A percentile compares a stretch with the other conserved stretches of the same genome.
phyloP scores from a whole-genome alignment of 768 basidiomycete genomes.

The Psilocybe cubensis region DNA sequence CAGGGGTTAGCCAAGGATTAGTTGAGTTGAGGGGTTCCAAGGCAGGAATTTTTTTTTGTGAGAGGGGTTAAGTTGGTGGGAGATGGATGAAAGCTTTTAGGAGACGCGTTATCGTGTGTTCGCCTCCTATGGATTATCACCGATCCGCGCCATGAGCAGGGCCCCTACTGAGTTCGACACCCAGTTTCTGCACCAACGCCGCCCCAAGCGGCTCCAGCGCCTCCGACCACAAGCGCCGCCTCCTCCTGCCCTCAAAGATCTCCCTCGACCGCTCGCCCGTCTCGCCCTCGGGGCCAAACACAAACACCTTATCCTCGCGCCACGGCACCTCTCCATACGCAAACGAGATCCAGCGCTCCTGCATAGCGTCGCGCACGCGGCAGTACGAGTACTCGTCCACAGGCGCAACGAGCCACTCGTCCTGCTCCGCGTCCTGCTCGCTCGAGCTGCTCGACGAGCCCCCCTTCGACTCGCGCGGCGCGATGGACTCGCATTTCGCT shows the following conservation, averaged over 20 bases:
- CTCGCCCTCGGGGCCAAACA: conserved; percentile 85
- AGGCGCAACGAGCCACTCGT: conserved; percentile 56
- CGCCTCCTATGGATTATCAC: neutral
- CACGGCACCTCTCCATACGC: conserved; percentile 77
- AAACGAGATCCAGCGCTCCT: conserved; percentile 76
- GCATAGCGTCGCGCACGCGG: conserved; percentile 71
- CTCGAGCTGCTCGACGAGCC: neutral
- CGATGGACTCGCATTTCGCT: conserved; percentile 14
- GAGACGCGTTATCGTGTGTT: neutral
- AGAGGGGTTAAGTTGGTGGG: neutral
- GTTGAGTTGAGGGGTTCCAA: neutral
- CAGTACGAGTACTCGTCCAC: conserved; percentile 71
- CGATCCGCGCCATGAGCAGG: conserved; percentile 37
- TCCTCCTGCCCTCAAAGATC: conserved; percentile 69
- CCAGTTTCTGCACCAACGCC: conserved; percentile 71
- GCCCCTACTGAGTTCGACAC: conserved; percentile 73
- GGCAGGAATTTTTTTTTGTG: neutral
- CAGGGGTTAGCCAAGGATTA: neutral
- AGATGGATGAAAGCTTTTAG: neutral
- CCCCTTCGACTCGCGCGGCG: neutral
- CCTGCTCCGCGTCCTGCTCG: conserved; percentile 12
- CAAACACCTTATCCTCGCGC: conserved; percentile 65
- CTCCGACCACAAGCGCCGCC: conserved; percentile 63
- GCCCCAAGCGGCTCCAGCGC: conserved; percentile 71
- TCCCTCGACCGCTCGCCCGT: conserved; percentile 67